Evolutionary conservation across 352 stramenopile species (phyloP), one percentile per base, ranked within the genome.

Genomic region (Pythium brassicae): DNA sequence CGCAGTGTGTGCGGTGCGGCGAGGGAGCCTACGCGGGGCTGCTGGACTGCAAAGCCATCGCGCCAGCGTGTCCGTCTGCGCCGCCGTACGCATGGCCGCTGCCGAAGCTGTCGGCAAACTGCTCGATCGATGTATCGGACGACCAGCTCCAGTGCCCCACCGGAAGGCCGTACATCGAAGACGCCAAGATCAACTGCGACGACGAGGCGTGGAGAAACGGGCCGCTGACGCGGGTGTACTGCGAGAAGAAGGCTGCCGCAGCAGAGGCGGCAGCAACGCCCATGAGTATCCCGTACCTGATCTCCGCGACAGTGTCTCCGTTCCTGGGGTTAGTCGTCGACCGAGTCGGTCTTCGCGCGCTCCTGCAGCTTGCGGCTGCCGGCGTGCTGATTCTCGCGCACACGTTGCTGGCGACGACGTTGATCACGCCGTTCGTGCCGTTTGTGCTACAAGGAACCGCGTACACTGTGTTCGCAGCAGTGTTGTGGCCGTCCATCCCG

Each of bases 221-320:
- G 1, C 74, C 75, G 8, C 65, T 84, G 26, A 88, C 79, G 3
- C 58, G 65, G 19, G 67, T 50, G 25, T 92, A 89, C 57, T 94
- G 81, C 58, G 56, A 47, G 27, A 78, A 85, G 44, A 87, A 92
- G 51, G 62, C 62, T 4, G 65, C 78, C 8, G 89, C 86, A 19
- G 80, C 79, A 4, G 54, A 77, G 43, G 80, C 79, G 32, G 86
- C 83, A 3, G 85, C 83, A n/a, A 90, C 72, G 17, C 76, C 93
- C 11, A 97, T 98, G 88, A 92, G 77, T 15, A 89, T 98, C 46
- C 94, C 92, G 35, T 98, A 97, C 66, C 80, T 96, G 29, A 95
- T 97, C 39, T 96, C 89, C 23, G 90, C 87, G 48, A 63, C 86
- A 25, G 79, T 96, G 35, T 96, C 81, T 25, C 92, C 92, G 22